Evolutionary conservation across 2,329 filamentous ascomycete species (phyloP).

Genomic region (Stemphylium beticola): DNA sequence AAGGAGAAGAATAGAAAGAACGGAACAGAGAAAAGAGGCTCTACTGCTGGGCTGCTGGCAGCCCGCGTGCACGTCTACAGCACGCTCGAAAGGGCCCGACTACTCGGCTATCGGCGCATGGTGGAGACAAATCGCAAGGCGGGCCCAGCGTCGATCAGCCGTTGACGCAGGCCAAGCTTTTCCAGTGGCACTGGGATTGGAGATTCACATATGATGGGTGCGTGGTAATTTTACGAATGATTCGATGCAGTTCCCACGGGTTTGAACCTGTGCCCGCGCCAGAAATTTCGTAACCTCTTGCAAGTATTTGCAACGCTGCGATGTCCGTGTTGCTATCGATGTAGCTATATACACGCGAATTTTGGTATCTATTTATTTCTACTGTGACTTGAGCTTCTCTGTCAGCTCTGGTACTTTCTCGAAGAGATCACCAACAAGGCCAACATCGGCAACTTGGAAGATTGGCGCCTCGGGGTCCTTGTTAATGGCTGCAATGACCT

Average conservation of each 20-base stretch:
- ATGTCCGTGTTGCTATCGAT: not conserved
- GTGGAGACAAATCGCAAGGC: constrained; percentile 7
- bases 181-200: not conserved
- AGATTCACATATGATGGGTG: not conserved
- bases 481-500: constrained; percentile 98
- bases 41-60: not conserved
- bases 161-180: constrained; percentile 20
- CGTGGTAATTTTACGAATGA: not conserved
- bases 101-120: constrained; percentile 5
- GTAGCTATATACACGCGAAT: constrained; percentile 11
- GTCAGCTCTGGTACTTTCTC: constrained; percentile 95
- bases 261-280: too few species aligned
- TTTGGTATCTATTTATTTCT: constrained; percentile 9
- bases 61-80: not conserved
- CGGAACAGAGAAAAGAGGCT: not conserved
- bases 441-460: constrained; percentile 97
- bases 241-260: not conserved
- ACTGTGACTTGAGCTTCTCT: constrained; percentile 78
- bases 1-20: constrained; percentile 1
- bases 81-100: not conserved
- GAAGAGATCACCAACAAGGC: constrained; percentile 92
- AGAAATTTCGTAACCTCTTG: not conserved
- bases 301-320: not conserved
- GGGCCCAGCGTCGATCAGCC: constrained; percentile 20
- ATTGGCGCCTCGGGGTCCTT: constrained; percentile 97